Evolutionary conservation across 352 stramenopile genomes (phyloP), one percentile per base, ranked within the genome.

Genomic region (Pythium biforme): DNA sequence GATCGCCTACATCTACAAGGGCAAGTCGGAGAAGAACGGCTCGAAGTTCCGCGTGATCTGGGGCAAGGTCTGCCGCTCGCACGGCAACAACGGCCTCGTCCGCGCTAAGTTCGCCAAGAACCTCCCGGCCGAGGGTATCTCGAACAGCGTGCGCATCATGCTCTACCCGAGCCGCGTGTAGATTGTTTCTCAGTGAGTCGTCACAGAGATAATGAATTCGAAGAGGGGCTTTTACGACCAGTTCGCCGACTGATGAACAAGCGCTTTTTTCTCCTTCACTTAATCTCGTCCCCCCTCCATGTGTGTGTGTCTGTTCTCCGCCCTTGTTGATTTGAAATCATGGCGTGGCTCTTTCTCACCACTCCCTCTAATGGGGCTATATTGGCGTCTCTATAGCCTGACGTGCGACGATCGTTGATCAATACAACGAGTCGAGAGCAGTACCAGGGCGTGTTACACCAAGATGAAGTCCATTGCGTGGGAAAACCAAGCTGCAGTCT

Each of bases 1-100:
- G 70, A 93, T 99, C 70, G 98, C 97, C 41, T 99, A 99, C 91
- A 99, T 99, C 76, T 99, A 99, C 92, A 99, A 99, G 93, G 88
- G 78, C 79, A 94, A 95, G 81, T 83, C 79, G 59, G 72, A 94
- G 61, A 97, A 95, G 95, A 97, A 97, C 76, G 94, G 91, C 80
- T 94, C 92, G 60, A 99, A 99, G 82, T 99, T 98, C 89, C 92
- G 97, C 72, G 96, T 99, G 63, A 98, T 99, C 69, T 99, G 98
- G 97, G 98, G 98, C 75, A 99, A 98, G 80, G 96, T 99, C 47
- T 96, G 80, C 72, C 91, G 97, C 59, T 81, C 92, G 54, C 98
- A 99, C 80, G 98, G 98, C 77, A 98, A 91, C 81, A 99, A 99
- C 81, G 98, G 98, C 63, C 91, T 99, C 55, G 97, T 99, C 41